These are phyloP conservation scores for Danielia oregonensis DNA, from an alignment of 805 yeast species.

Conservation along the genomic window DNA sequence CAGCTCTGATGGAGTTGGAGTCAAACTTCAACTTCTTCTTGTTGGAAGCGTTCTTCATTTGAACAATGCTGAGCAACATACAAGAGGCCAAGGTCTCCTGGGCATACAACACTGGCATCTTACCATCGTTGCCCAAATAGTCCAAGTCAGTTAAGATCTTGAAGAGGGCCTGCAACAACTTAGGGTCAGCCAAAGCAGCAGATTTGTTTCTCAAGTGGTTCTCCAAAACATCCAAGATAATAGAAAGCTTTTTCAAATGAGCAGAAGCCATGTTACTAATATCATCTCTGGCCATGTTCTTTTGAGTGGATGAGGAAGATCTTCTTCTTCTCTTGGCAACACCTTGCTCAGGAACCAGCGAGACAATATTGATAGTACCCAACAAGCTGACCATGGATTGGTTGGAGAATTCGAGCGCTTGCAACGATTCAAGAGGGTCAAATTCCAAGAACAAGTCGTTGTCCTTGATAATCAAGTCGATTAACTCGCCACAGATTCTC, in stretches of 20 bases:
- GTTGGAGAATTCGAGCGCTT: constrained; percentile 51
- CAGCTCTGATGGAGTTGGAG: constrained; percentile 74
- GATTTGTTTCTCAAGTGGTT: constrained; percentile 33
- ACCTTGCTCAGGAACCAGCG: constrained; percentile 42
- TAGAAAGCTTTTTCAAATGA: constrained; percentile 74
- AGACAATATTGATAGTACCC: constrained; percentile 54
- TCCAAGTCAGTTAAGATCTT: constrained; percentile 69
- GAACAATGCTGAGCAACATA: constrained; percentile 65
- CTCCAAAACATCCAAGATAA: constrained; percentile 77
- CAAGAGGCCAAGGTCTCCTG: constrained; percentile 89
- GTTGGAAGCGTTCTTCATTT: constrained; percentile 37
- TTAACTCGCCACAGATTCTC: constrained; percentile 44
- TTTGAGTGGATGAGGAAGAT: constrained; percentile 73
- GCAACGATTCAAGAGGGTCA: constrained; percentile 46
- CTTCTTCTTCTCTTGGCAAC: constrained; percentile 77
- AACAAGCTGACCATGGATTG: constrained; percentile 58
- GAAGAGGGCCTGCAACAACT: constrained; percentile 50
- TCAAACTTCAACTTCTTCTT: constrained; percentile 42
- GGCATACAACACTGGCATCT: constrained; percentile 83
- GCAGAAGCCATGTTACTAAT: constrained; percentile 70
- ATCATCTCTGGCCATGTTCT: constrained; percentile 67
- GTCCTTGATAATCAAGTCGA: constrained; percentile 54
- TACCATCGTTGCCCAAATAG: constrained; percentile 86
- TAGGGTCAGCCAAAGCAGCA: constrained; percentile 35
- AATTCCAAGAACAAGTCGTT: constrained; percentile 18